phyloP scores from a whole-genome alignment of 2,329 filamentous ascomycete genomes.

The Sclerotinia borealis region DNA sequence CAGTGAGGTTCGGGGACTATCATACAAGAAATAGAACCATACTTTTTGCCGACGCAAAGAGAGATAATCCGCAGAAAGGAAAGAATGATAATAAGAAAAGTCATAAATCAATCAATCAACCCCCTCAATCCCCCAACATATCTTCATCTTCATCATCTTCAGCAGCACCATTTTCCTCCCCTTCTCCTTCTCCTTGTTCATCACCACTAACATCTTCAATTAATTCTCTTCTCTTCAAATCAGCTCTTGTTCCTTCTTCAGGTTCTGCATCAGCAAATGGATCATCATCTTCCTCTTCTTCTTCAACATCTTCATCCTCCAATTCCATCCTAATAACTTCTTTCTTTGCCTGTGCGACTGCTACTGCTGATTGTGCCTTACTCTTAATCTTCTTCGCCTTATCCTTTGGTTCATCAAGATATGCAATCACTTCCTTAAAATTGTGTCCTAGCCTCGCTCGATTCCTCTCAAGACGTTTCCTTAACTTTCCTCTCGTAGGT shows the following conservation, averaged over 20 bases:
- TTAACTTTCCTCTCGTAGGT: conserved; percentile 55
- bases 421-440: conserved; percentile 77
- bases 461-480: conserved; percentile 70
- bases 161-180: conserved; percentile 30
- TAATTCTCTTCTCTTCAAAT: conserved; percentile 49
- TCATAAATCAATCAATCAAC: conserved; percentile 7
- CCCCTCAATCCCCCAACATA: conserved; percentile 38
- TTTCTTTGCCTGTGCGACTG: conserved; percentile 37
- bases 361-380: conserved; percentile 39
- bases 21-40: too few relatives aligned
- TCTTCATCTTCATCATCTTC: conserved; percentile 33
- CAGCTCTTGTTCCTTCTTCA: conserved; percentile 54
- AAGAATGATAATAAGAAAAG: not conserved
- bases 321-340: conserved; percentile 32
- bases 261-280: conserved; percentile 45
- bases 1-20: too few relatives aligned
- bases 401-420: conserved; percentile 65
- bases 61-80: too few relatives aligned
- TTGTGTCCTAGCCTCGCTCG: conserved; percentile 74
- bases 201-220: conserved; percentile 41
- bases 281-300: conserved; percentile 29
- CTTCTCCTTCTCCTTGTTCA: conserved; percentile 38
- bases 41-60: too few relatives aligned
- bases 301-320: conserved; percentile 21
- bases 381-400: conserved; percentile 36